Percentiles rank a stretch among this genome's conserved stretches.
These are phyloP conservation scores for Xylariaceae sp. DNA, from an alignment of 2,329 filamentous ascomycete species.

Conservation along the genomic window DNA sequence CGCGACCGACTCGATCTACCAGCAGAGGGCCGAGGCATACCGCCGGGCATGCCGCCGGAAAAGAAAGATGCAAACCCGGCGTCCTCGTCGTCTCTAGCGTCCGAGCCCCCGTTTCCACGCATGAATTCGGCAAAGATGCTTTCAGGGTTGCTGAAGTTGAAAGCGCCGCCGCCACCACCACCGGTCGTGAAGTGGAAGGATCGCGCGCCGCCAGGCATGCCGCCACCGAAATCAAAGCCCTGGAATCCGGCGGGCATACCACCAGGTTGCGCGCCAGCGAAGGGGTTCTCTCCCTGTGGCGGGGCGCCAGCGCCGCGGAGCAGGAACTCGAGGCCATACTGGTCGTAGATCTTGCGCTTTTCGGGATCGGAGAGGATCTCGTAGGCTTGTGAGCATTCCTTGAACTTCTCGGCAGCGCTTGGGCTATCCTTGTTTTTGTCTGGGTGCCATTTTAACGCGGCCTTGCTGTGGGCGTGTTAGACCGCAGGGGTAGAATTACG, in stretches of 20 bases:
- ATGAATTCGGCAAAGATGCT: constrained; percentile 84
- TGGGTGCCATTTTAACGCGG: constrained; percentile 86
- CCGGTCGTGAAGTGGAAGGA: constrained; percentile 63
- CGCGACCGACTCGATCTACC: constrained; percentile 38
- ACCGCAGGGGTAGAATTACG: no score
- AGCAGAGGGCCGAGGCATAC: constrained; percentile 38
- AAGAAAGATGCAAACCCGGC: constrained; percentile 54
- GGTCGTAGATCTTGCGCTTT: constrained; percentile 92
- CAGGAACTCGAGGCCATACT: constrained; percentile 90
- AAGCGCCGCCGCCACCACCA: constrained; percentile 56
- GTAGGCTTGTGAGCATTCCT: constrained; percentile 95
- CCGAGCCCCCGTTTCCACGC: constrained; percentile 45
- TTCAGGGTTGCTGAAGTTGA: constrained; percentile 78
- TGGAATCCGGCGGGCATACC: constrained; percentile 16
- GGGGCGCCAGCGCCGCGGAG: constrained; percentile 71
- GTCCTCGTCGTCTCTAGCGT: constrained; percentile 40
- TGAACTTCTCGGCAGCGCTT: constrained; percentile 86
- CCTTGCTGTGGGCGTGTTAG: constrained; percentile 60
- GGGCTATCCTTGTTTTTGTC: constrained; percentile 97
- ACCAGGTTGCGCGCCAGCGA: constrained; percentile 50
- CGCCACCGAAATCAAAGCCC: constrained; percentile 25
- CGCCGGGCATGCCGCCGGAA: constrained; percentile 42
- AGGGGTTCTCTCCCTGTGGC: constrained; percentile 60
- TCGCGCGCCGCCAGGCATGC: constrained; percentile 47
- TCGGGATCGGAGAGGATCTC: constrained; percentile 97